These are phyloP conservation scores for Escovopsis sp. DNA, from an alignment of 2,329 filamentous ascomycete genomes.

Conservation along the genomic window DNA sequence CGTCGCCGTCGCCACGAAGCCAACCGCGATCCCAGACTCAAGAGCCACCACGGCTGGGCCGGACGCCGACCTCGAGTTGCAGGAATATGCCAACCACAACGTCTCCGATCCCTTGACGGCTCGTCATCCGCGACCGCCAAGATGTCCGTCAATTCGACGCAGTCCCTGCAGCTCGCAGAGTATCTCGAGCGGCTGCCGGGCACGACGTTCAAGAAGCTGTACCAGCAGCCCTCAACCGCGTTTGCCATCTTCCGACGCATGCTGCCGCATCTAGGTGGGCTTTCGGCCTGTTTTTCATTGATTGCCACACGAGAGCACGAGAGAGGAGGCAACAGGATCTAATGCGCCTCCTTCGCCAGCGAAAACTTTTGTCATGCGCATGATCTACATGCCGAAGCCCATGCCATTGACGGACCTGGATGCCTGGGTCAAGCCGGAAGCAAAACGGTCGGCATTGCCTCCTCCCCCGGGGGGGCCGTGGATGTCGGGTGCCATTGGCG, in stretches of 20 bases:
- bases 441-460: conserved; percentile 22
- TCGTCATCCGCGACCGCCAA: conserved; percentile 15
- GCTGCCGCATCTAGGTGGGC: conserved; percentile 74
- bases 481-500: neutral
- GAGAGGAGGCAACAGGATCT: too few relatives aligned
- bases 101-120: conserved; percentile 10
- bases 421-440: conserved; percentile 61
- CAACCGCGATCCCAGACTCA: too few relatives aligned
- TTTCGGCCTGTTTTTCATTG: neutral
- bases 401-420: conserved; percentile 72
- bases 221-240: conserved; percentile 89
- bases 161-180: conserved; percentile 55
- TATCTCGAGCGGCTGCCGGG: conserved; percentile 87
- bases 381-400: conserved; percentile 78
- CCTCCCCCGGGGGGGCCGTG: neutral
- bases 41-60: neutral
- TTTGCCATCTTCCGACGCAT: conserved; percentile 95
- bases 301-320: neutral
- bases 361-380: conserved; percentile 89
- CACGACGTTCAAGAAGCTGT: conserved; percentile 79
- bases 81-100: conserved; percentile 3
- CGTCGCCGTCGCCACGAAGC: too few relatives aligned
- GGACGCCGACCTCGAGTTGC: neutral
- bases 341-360: conserved; percentile 34
- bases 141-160: conserved; percentile 32